These are phyloP conservation scores for Solanum verrucosum DNA, from an alignment of 257 asterid genomes.

Conservation along the genomic window DNA sequence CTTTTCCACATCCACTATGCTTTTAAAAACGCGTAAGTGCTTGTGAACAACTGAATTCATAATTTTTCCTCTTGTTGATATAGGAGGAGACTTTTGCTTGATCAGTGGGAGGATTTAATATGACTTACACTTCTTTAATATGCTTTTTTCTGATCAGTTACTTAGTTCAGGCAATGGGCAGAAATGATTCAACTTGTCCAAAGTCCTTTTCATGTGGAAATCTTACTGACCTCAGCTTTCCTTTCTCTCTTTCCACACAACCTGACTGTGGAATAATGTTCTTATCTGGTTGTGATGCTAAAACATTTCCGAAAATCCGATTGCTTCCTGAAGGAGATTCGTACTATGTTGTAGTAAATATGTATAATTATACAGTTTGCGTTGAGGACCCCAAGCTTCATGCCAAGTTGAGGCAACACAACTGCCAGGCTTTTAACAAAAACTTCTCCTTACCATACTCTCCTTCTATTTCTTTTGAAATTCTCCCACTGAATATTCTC, in stretches of 20 bases:
- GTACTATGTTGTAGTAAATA: neutral
- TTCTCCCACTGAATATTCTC: fast-evolving
- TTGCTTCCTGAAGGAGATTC: neutral
- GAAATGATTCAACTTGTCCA: neutral
- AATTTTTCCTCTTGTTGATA: neutral
- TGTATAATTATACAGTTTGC: fast-evolving
- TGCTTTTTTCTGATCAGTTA: neutral
- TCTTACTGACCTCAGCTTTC: neutral
- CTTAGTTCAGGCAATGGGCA: neutral
- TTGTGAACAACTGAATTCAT: neutral
- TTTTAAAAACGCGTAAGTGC: too few relatives aligned
- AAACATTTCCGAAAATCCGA: neutral
- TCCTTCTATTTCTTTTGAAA: neutral
- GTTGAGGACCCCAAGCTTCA: neutral
- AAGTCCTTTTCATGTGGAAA: neutral
- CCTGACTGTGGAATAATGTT: neutral
- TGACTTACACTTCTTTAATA: neutral
- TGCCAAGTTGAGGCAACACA: neutral
- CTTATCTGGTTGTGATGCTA: neutral
- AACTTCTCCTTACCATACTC: neutral
- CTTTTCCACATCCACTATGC: neutral
- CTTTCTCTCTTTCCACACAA: neutral
- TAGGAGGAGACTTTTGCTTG: neutral
- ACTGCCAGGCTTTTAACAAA: neutral
- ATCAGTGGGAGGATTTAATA: neutral